These are phyloP conservation scores for Epithemia pelagica DNA, from an alignment of 108 stramenopile species.

Conservation along the genomic window DNA sequence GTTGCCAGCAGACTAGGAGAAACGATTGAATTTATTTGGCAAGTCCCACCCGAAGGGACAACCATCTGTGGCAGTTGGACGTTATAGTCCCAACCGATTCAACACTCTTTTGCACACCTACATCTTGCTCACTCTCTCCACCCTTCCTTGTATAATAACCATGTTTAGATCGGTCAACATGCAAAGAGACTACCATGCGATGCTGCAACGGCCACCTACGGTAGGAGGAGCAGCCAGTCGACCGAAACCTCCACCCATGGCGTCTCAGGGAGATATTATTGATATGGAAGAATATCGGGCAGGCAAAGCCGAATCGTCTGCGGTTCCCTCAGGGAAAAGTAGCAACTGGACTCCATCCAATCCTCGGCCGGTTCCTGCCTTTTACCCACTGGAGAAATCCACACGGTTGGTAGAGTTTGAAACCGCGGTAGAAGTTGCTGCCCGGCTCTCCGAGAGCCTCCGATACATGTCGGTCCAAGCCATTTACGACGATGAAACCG, in stretches of 20 bases:
- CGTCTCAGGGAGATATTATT: neutral
- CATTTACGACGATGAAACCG: slow-evolving; percentile 39
- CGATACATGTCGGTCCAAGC: slow-evolving; percentile 57
- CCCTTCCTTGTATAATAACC: neutral
- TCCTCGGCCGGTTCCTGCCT: slow-evolving; percentile 61
- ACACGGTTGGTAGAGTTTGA: slow-evolving; percentile 36
- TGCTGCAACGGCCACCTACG: neutral
- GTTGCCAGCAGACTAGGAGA: too few relatives aligned
- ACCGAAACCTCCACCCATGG: neutral
- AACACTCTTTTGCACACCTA: too few relatives aligned
- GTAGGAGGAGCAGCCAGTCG: too few relatives aligned
- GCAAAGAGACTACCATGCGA: neutral
- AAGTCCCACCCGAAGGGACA: neutral
- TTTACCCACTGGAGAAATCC: slow-evolving; percentile 74
- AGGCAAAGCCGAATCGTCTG: neutral
- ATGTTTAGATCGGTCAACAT: neutral
- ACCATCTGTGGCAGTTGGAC: too few relatives aligned
- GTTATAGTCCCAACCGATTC: too few relatives aligned
- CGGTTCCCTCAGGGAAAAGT: neutral
- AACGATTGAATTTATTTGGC: neutral
- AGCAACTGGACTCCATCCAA: slow-evolving; percentile 11
- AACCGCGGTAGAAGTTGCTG: slow-evolving; percentile 18
- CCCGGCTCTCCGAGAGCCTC: slow-evolving; percentile 45
- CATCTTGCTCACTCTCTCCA: neutral
- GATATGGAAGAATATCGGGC: neutral